These are phyloP conservation scores for Botrytis byssoidea DNA, from an alignment of 2,329 filamentous ascomycete species.

Conservation along the genomic window DNA sequence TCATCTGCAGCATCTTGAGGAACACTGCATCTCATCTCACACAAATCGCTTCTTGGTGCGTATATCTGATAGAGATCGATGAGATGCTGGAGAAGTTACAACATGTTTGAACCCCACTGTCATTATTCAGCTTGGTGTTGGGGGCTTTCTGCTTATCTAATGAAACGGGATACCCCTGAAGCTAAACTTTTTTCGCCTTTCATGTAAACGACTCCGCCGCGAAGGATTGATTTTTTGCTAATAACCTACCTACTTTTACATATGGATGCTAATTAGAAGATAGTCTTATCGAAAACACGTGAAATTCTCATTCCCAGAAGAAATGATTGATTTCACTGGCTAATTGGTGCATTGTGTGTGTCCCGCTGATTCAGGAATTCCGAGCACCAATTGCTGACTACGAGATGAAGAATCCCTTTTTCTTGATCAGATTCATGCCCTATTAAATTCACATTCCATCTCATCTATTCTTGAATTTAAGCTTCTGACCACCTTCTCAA, in stretches of 20 bases:
- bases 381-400: neutral
- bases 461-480: conserved; percentile 5
- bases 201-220: conserved; percentile 12
- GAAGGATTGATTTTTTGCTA: conserved; percentile 14
- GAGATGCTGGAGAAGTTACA: neutral
- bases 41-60: neutral
- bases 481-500: neutral
- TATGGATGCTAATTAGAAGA: neutral
- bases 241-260: neutral
- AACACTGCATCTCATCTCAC: neutral
- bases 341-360: neutral
- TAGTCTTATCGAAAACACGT: neutral
- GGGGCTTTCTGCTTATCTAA: conserved; percentile 8
- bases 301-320: no score
- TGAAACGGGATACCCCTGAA: neutral
- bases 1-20: neutral
- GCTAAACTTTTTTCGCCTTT: conserved; percentile 12
- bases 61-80: neutral
- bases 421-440: neutral
- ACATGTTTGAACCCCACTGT: neutral
- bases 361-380: neutral
- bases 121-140: neutral
- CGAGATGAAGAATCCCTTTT: neutral
- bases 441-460: neutral
- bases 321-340: neutral